Percentiles rank a stretch among this genome's conserved stretches.
phyloP scores from a whole-genome alignment of 768 basidiomycete species.

The Boletus fagicola region DNA sequence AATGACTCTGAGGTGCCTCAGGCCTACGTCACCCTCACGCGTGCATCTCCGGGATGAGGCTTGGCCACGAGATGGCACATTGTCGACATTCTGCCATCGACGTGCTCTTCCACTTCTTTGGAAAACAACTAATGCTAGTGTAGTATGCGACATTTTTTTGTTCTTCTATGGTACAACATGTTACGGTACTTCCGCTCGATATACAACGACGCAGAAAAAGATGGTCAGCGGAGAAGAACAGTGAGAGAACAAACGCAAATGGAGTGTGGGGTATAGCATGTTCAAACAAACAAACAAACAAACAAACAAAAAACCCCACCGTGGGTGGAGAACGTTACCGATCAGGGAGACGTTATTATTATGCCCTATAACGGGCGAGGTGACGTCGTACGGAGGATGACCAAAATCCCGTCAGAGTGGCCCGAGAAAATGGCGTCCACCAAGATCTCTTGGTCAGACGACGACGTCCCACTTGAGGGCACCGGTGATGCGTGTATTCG shows the following conservation, averaged over 20 bases:
- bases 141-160: neutral
- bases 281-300: neutral
- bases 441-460: slow-evolving; percentile 38
- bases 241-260: neutral
- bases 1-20: neutral
- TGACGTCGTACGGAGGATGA: slow-evolving; percentile 61
- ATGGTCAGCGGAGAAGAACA: neutral
- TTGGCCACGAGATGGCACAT: neutral
- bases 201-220: neutral
- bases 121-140: neutral
- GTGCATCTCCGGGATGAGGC: neutral
- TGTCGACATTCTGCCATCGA: neutral
- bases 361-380: neutral
- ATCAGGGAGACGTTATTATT: neutral
- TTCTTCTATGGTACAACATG: slow-evolving; percentile 2
- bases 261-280: neutral
- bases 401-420: slow-evolving; percentile 81
- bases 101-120: neutral
- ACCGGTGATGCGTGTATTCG: slow-evolving; percentile 7
- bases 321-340: neutral
- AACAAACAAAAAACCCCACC: neutral
- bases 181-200: neutral
- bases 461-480: neutral
- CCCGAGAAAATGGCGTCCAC: slow-evolving; percentile 85
- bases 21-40: neutral